Evolutionary conservation across 2,329 filamentous ascomycete genomes (phyloP).

Genomic region (Helotiales sp.): DNA sequence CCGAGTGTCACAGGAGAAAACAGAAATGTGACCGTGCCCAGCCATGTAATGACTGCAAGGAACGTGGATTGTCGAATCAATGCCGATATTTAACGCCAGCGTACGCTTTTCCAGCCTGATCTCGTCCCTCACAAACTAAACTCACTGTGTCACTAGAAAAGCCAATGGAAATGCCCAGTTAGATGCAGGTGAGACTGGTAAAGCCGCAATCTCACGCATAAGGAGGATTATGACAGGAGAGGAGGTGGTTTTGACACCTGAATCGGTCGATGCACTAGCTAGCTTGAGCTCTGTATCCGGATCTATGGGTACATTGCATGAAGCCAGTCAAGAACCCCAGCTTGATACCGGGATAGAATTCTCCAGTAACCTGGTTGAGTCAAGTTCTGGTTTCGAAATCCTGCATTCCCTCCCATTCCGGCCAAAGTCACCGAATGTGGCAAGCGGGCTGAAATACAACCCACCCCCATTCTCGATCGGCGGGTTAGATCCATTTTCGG

Average conservation of each 20-base stretch:
- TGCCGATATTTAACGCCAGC: slow-evolving; percentile 28
- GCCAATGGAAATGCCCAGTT: not conserved
- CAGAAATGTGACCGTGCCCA: slow-evolving; percentile 33
- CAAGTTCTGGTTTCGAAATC: not conserved
- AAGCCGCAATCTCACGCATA: slow-evolving; percentile 19
- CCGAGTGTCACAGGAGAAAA: slow-evolving; percentile 36
- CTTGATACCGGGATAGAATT: not conserved
- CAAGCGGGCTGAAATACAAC: slow-evolving; percentile 19
- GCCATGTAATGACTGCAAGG: slow-evolving; percentile 33
- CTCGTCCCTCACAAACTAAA: slow-evolving; percentile 2
- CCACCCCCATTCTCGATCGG: not conserved
- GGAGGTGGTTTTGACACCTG: slow-evolving; percentile 27
- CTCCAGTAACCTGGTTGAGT: not conserved
- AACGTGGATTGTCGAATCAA: slow-evolving; percentile 26
- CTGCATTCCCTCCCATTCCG: not conserved
- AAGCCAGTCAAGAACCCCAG: not conserved
- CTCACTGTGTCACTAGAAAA: slow-evolving; percentile 9
- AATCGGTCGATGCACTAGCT: slow-evolving; percentile 26
- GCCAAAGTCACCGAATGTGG: slow-evolving; percentile 16
- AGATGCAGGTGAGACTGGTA: not conserved
- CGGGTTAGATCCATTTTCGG: slow-evolving; percentile 21
- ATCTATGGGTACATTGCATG: not conserved
- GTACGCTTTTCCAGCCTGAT: slow-evolving; percentile 25
- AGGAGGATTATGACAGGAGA: slow-evolving; percentile 25
- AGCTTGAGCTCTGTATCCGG: not conserved